A percentile compares a stretch with the other conserved stretches of the same genome.
Evolutionary conservation across 306 rosid genomes (phyloP).

Genomic region (Vigna angularis): DNA sequence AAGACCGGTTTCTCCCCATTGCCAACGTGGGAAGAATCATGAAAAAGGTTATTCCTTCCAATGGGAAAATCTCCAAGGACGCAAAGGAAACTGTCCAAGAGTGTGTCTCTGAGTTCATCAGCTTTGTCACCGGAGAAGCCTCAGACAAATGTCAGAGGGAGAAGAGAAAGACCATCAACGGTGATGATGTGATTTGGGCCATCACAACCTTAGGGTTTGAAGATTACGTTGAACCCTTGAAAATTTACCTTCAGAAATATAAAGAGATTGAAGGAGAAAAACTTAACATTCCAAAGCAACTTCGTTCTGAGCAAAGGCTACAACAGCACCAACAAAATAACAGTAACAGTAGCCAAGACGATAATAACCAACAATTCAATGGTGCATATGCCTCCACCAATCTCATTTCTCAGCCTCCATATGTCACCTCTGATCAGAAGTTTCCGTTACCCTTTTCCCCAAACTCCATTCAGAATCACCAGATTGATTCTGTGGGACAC

Average conservation of each 20-base stretch:
- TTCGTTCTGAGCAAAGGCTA: constrained; percentile 40
- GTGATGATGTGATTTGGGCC: constrained; percentile 81
- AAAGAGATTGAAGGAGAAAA: constrained; percentile 78
- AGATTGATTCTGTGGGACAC: constrained; percentile 46
- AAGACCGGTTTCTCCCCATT: constrained; percentile 76
- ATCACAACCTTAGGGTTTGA: constrained; percentile 78
- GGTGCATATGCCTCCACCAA: constrained; percentile 57
- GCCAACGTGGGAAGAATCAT: constrained; percentile 85
- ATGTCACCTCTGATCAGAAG: constrained; percentile 58
- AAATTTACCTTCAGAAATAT: constrained; percentile 68
- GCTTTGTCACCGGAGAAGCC: constrained; percentile 77
- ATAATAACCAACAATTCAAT: constrained; percentile 43
- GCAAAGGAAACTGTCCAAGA: constrained; percentile 82
- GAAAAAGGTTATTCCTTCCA: constrained; percentile 73
- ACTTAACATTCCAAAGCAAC: constrained; percentile 66
- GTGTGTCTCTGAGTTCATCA: constrained; percentile 82
- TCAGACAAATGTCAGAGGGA: constrained; percentile 82
- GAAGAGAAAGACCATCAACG: constrained; percentile 75
- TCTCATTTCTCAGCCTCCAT: constrained; percentile 61
- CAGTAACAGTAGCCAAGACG: constrained; percentile 31
- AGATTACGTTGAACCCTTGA: constrained; percentile 65
- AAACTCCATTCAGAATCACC: constrained; percentile 65
- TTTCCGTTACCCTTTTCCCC: constrained; percentile 63
- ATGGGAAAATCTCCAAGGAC: constrained; percentile 81
- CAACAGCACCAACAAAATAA: constrained; percentile 46